These are phyloP conservation scores for Cryptosporidium xiaoi DNA, from an alignment of 169 alveolate genomes.

Conservation along the genomic window DNA sequence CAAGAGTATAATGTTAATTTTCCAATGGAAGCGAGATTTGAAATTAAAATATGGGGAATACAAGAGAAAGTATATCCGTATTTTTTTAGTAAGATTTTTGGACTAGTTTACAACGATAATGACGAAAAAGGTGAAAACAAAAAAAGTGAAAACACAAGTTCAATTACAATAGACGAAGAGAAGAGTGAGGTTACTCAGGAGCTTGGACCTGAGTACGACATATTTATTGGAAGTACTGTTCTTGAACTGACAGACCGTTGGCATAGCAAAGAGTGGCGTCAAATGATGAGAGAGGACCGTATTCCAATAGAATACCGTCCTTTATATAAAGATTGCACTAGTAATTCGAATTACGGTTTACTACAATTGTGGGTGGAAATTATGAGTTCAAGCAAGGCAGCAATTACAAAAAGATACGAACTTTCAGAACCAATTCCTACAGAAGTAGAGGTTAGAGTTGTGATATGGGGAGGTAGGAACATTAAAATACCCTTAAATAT, in stretches of 20 bases:
- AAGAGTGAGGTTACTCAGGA: slow-evolving; percentile 76
- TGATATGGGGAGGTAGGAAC: slow-evolving; percentile 79
- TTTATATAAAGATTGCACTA: slow-evolving; percentile 75
- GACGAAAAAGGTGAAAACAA: not conserved
- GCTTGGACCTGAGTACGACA: slow-evolving; percentile 81
- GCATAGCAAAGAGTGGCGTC: slow-evolving; percentile 90
- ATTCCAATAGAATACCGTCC: slow-evolving; percentile 90
- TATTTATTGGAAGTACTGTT: slow-evolving; percentile 87
- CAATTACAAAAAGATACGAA: slow-evolving; percentile 81
- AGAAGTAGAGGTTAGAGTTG: slow-evolving; percentile 84
- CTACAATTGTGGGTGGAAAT: slow-evolving; percentile 87
- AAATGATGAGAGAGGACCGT: slow-evolving; percentile 84
- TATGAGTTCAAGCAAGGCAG: slow-evolving; percentile 82
- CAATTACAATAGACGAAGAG: slow-evolving; percentile 41
- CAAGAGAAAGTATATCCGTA: slow-evolving; percentile 73
- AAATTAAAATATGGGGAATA: slow-evolving; percentile 79
- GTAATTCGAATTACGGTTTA: slow-evolving; percentile 77
- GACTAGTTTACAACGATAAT: slow-evolving; percentile 4
- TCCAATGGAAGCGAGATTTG: slow-evolving; percentile 84
- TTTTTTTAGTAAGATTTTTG: slow-evolving; percentile 60
- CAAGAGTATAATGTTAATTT: slow-evolving; percentile 84
- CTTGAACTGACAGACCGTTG: slow-evolving; percentile 90
- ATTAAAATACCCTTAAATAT: slow-evolving; percentile 68
- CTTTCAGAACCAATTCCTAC: slow-evolving; percentile 83
- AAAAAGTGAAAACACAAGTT: slow-evolving; percentile 1